Evolutionary conservation across 257 asterid genomes (phyloP), one percentile per base, ranked within the genome.

Genomic region (Mitragyna speciosa): DNA sequence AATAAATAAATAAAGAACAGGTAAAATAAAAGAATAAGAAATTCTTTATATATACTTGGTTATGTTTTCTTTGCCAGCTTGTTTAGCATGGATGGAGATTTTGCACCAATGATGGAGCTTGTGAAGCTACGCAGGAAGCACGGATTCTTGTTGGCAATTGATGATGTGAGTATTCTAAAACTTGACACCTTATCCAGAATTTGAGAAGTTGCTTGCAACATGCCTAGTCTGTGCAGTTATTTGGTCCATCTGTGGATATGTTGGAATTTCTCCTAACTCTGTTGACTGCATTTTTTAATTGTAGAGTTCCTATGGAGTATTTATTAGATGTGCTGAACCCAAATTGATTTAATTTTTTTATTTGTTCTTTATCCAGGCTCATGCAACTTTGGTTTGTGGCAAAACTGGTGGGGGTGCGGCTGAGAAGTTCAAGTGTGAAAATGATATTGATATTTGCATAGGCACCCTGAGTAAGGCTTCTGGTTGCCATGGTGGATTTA

Each of bases 71-170:
- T 79, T 85, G 76, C 72, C 90, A 96, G 99, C 85, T 86, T 96
- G 77, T 96, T 96, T 87, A 96, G 99, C 85, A 96, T 96, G 99
- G 99, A 96, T 82, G 99, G 99, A 80, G 98, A 94, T 88, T 94
- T 94, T 84, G 99, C 98, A 30, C 98, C 98, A 28, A 88, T 96
- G 89, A 70, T 39, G 63, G 96, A 91, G 88, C 97, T 96, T 76
- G 94, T 87, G 81, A 88, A 87, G 85, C 99, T 96, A 63, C 97
- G 98, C 24, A 88, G 84, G 86, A 96, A 90, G 90, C 97, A 96
- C 80, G 92, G 90, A 24, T 96, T 96, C 89, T 89, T 96, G 88
- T 87, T 96, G 83, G 99, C 90, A 79, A 92, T 94, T 82, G 99
- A 96, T 78, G 99, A 96, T 85, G 99, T 96, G 85, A 90, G 97